Evolutionary conservation across 805 yeast genomes (phyloP).

Genomic region (Saccharomycopsis fermentans): DNA sequence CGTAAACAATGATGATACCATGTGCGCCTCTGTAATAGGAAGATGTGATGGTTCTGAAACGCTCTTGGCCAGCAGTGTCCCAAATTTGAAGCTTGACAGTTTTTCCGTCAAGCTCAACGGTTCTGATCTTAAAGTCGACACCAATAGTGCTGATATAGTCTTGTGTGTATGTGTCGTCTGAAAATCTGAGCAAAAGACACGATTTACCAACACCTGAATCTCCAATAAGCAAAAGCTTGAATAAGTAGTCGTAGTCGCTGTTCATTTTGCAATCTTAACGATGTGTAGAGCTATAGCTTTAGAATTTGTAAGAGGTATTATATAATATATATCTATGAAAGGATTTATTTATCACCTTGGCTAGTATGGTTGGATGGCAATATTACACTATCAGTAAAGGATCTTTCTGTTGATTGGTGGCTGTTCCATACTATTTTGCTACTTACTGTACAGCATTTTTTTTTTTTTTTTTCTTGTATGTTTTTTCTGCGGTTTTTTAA

Average conservation of each 20-base stretch:
- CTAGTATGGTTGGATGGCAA: background rate
- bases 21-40: slow-evolving; percentile 97
- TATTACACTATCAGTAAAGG: background rate
- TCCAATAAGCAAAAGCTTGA: slow-evolving; percentile 90
- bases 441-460: background rate
- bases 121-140: slow-evolving; percentile 95
- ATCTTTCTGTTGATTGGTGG: background rate
- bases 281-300: background rate
- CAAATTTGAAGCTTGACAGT: slow-evolving; percentile 90
- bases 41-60: slow-evolving; percentile 90
- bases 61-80: slow-evolving; percentile 98
- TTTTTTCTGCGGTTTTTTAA: background rate
- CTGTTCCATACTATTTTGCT: background rate
- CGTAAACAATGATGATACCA: slow-evolving; percentile 95
- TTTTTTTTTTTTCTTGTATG: background rate
- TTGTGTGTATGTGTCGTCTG: slow-evolving; percentile 94
- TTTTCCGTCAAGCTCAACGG: slow-evolving; percentile 87
- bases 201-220: slow-evolving; percentile 99
- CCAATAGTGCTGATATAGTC: slow-evolving; percentile 97
- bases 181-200: slow-evolving; percentile 86
- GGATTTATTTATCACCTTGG: too few species aligned
- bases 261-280: slow-evolving; percentile 39
- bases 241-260: slow-evolving; percentile 95
- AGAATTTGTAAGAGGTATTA: background rate
- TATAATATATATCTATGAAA: background rate